These are phyloP conservation scores for Coniochaeta sp. DNA, from an alignment of 2,329 filamentous ascomycete genomes.

Conservation along the genomic window DNA sequence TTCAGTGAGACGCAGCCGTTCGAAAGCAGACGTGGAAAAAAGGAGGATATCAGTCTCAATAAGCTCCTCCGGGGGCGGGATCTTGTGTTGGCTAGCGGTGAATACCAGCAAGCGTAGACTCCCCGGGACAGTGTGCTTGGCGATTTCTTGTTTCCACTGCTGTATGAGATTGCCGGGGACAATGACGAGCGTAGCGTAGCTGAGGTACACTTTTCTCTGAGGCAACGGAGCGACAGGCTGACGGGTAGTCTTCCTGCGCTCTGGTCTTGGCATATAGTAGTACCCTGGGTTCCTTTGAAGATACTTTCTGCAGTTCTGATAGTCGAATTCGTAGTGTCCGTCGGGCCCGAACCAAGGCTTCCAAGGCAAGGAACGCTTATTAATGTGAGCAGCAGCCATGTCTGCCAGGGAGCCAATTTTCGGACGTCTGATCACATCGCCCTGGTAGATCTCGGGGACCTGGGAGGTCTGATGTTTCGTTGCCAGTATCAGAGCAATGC, in stretches of 20 bases:
- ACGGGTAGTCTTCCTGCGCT: slow-evolving; percentile 29
- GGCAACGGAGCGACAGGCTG: slow-evolving; percentile 22
- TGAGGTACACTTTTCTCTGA: slow-evolving; percentile 52
- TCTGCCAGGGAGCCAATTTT: slow-evolving; percentile 59
- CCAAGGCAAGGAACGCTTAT: slow-evolving; percentile 64
- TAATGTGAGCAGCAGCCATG: slow-evolving; percentile 68
- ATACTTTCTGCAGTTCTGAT: slow-evolving; percentile 44
- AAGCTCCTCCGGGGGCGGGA: slow-evolving; percentile 54
- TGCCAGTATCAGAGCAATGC: slow-evolving; percentile 67
- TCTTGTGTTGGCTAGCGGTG: slow-evolving; percentile 43
- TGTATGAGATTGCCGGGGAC: slow-evolving; percentile 76
- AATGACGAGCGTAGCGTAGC: slow-evolving; percentile 66
- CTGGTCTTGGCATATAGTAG: slow-evolving; percentile 48
- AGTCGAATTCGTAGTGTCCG: slow-evolving; percentile 39
- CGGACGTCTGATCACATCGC: slow-evolving; percentile 27
- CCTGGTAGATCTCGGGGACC: slow-evolving; percentile 55
- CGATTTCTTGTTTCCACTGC: slow-evolving; percentile 79
- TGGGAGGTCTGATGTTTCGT: slow-evolving; percentile 63
- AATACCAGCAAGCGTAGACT: slow-evolving; percentile 41
- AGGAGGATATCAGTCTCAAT: slow-evolving; percentile 68
- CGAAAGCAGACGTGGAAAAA: slow-evolving; percentile 68
- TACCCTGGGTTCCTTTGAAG: slow-evolving; percentile 51
- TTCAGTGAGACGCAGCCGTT: slow-evolving; percentile 47
- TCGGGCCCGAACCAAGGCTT: slow-evolving; percentile 52
- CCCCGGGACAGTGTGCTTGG: slow-evolving; percentile 59